phyloP scores from a whole-genome alignment of 257 asterid species.

The Petrea volubilis region DNA sequence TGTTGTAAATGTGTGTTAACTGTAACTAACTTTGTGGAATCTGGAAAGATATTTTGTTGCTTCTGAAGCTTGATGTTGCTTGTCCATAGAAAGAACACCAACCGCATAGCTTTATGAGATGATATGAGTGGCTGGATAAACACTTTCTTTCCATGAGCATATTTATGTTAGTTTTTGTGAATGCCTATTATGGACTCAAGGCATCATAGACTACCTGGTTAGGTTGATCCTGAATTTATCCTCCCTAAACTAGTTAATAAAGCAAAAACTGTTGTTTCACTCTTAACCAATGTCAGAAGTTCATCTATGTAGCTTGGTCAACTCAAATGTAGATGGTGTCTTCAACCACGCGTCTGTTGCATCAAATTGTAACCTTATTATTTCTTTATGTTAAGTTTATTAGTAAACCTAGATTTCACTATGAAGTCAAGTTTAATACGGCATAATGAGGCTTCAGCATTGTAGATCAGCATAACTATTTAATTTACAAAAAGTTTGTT shows the following conservation, averaged over 20 bases:
- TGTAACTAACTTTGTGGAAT: not conserved
- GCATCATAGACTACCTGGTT: not conserved
- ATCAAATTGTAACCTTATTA: not conserved
- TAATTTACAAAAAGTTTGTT: not conserved
- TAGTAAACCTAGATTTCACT: not conserved
- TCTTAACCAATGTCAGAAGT: not conserved
- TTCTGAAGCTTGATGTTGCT: not conserved
- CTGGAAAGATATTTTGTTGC: not conserved
- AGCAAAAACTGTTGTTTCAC: not conserved
- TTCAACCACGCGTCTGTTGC: not conserved
- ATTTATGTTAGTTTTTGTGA: not conserved
- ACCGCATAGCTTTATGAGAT: not conserved
- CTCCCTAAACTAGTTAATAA: not conserved
- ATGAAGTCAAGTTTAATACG: not conserved
- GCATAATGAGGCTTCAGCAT: not conserved
- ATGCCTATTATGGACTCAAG: constrained; percentile 1
- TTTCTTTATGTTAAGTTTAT: not conserved
- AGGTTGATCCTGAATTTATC: not conserved
- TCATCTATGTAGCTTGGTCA: not conserved
- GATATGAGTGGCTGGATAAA: not conserved
- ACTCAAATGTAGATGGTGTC: not conserved
- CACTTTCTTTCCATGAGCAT: not conserved
- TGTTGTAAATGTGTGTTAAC: not conserved
- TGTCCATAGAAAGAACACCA: not conserved
- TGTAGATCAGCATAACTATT: not conserved